Evolutionary conservation across 306 rosid species (phyloP).

Genomic region (Crataegus laevigata): DNA sequence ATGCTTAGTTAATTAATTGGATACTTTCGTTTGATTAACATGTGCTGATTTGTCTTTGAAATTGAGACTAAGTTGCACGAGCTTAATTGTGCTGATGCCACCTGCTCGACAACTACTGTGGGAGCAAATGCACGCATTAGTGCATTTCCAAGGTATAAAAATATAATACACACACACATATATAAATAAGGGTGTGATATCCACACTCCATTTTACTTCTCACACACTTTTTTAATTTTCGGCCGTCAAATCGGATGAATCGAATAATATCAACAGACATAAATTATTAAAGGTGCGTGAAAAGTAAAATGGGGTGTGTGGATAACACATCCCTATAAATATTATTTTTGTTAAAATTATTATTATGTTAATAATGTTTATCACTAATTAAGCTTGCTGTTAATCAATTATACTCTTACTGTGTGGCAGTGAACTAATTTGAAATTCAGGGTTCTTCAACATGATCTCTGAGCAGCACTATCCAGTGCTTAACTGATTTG

Average conservation of each 20-base stretch:
- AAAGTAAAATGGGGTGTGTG: too few relatives aligned
- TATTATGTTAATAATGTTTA: too few relatives aligned
- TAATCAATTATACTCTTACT: too few relatives aligned
- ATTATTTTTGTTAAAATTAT: neutral
- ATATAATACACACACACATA: too few relatives aligned
- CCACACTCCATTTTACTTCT: too few relatives aligned
- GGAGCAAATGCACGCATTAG: neutral
- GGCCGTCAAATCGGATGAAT: too few relatives aligned
- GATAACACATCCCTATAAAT: too few relatives aligned
- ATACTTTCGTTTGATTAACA: neutral
- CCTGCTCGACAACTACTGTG: neutral
- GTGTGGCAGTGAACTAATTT: neutral
- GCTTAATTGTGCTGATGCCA: neutral
- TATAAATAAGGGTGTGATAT: too few relatives aligned
- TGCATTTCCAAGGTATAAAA: neutral
- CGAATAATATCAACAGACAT: too few relatives aligned
- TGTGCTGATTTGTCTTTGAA: neutral
- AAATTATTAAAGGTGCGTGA: too few relatives aligned
- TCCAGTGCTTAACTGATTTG: neutral
- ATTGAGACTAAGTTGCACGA: conserved; percentile 17
- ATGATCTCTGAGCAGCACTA: neutral
- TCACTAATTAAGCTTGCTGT: too few relatives aligned
- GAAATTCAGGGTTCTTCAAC: neutral
- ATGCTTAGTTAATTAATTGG: neutral
- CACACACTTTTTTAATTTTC: too few relatives aligned